Conservation (phyloP, 306 rosid genomes). For the Prunus padus region DNA sequence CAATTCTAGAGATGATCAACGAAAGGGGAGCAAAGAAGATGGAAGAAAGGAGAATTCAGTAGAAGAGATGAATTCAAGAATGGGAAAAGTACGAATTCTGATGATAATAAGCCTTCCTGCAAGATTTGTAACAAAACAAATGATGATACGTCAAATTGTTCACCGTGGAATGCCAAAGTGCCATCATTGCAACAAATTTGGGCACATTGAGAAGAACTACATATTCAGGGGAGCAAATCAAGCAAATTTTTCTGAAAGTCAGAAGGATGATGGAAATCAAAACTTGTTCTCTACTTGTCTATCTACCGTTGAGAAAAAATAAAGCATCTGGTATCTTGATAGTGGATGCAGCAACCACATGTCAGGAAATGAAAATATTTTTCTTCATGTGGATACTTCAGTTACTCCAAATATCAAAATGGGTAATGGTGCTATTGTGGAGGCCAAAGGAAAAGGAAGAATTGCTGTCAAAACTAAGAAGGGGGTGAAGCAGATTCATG, state of each 20-base stretch:
- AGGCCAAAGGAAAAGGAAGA: neutral
- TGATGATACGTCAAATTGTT: neutral
- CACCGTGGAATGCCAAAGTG: conserved; percentile 3
- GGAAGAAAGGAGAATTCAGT: neutral
- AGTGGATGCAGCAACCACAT: no score
- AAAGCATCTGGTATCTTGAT: no score
- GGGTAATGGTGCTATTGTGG: conserved; percentile 1
- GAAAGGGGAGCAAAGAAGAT: neutral
- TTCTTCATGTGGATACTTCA: neutral
- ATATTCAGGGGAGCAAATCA: neutral
- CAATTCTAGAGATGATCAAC: neutral
- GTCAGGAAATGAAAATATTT: neutral
- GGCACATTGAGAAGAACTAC: neutral
- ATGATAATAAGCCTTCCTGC: no score
- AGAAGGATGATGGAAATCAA: neutral
- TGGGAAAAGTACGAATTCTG: no score
- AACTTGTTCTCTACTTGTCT: no score
- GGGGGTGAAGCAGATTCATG: neutral
- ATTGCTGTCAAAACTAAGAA: neutral
- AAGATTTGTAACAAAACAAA: no score
- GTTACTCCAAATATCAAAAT: neutral
- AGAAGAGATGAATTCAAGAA: neutral
- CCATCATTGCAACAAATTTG: neutral
- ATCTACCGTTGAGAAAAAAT: no score
- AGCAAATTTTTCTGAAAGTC: neutral